A percentile compares a stretch with the other conserved stretches of the same genome.
Conservation (phyloP, 2,329 filamentous ascomycete genomes). For the Cadophora malorum region DNA sequence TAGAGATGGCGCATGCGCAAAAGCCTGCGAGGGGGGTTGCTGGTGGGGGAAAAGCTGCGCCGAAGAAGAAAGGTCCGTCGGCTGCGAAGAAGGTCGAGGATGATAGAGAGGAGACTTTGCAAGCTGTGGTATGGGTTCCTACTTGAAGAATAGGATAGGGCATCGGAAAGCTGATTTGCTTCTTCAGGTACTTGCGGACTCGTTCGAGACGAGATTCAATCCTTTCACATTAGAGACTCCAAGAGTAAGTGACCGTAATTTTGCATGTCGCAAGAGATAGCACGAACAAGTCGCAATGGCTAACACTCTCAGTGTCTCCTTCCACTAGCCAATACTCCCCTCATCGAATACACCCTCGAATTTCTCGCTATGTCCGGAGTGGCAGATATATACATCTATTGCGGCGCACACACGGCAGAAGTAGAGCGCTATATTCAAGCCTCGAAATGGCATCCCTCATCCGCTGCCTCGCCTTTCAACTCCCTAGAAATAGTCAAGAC, state of each 20-base stretch:
- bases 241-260: slow-evolving; percentile 64
- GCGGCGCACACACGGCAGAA: slow-evolving; percentile 83
- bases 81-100: slow-evolving; percentile 43
- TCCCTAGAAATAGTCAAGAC: slow-evolving; percentile 84
- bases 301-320: slow-evolving; percentile 76
- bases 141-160: background rate
- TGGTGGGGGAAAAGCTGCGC: slow-evolving; percentile 37
- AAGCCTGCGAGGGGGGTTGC: slow-evolving; percentile 36
- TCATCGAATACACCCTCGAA: slow-evolving; percentile 97
- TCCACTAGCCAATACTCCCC: slow-evolving; percentile 87
- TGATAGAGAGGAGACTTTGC: slow-evolving; percentile 46
- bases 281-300: background rate
- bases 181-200: slow-evolving; percentile 83
- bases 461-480: slow-evolving; percentile 73
- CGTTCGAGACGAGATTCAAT: slow-evolving; percentile 89
- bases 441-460: slow-evolving; percentile 76
- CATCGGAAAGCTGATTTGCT: slow-evolving; percentile 26
- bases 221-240: slow-evolving; percentile 90
- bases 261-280: background rate
- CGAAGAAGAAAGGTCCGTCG: slow-evolving; percentile 41
- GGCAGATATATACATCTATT: slow-evolving; percentile 93
- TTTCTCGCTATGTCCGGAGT: slow-evolving; percentile 95
- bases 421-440: slow-evolving; percentile 84
- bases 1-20: slow-evolving; percentile 37
- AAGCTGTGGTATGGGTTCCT: slow-evolving; percentile 45